Evolutionary conservation across 108 stramenopile species (phyloP), one percentile per base, ranked within the genome.

Genomic region (Heterococcus sp.): DNA sequence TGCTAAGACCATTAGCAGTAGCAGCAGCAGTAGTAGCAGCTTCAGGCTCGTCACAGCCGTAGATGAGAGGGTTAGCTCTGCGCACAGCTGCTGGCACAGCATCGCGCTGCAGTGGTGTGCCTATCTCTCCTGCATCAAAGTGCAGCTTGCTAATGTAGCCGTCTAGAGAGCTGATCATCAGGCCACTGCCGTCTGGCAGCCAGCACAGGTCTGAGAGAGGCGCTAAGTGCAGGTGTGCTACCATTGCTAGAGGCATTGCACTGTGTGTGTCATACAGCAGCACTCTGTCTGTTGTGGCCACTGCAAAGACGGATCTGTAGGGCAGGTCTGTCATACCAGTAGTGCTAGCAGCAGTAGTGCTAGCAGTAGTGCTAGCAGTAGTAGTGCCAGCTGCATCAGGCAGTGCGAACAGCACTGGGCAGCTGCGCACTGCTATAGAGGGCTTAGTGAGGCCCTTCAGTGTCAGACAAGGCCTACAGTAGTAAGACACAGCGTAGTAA

Each of bases 231-330:
- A 81, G 35, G 29, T 87, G 75, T 32, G 73, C 76, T 21, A 82
- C 78, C 32, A 76, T 75, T 0, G 75, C 80, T 3, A 89, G 74
- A 3, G 89, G 88, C 63, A 63, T 35, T 11, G 39, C 32, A 38
- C 88, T 88, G 87, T 89, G 87, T 32, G 86, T 89, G 67, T 89
- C 89, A 76, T 89, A 89, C 5, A 89, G 67, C 32, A 88, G 83
- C 14, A 89, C 46, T n/a, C 85, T 69, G 36, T 84, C 76, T 32
- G 86, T 32, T 14, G 88, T 85, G 37, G 84, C 78, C 14, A 89
- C 88, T 39, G 89, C 89, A 31, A 89, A 89, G 28, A 89, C 80
- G 67, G 37, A 72, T 3, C 89, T 67, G 34, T 88, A 87, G 1
- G 87, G 79, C 28, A 84, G 37, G 30, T 89, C 69, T 8, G 78